Conservation (phyloP, 192 early-diverging fungal species). For the Fimicolochytrium jonesii region DNA sequence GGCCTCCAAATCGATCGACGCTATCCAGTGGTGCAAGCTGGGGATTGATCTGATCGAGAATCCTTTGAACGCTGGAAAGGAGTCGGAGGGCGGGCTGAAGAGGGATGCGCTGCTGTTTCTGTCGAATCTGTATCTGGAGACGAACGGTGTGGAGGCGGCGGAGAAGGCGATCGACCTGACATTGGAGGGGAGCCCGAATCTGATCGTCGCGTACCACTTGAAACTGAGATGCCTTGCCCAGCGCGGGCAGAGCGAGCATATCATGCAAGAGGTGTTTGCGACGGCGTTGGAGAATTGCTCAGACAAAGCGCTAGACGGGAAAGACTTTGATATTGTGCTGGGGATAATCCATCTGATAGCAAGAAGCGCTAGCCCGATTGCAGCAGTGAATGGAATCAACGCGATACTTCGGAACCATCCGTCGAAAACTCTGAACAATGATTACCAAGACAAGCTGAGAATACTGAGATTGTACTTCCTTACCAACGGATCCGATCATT, state of each 20-base stretch:
- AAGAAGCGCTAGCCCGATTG: background rate
- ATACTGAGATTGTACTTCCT: constrained; percentile 20
- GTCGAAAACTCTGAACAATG: background rate
- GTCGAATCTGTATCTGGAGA: constrained; percentile 3
- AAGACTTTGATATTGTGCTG: too few species aligned
- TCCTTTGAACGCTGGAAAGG: too few species aligned
- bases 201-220: constrained; percentile 2
- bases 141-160: background rate
- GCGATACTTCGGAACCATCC: background rate
- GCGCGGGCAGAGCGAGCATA: too few species aligned
- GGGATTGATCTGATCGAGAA: constrained; percentile 9
- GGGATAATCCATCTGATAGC: constrained; percentile 22
- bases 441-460: constrained; percentile 5
- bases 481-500: too few species aligned
- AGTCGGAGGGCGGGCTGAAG: too few species aligned
- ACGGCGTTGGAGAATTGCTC: background rate
- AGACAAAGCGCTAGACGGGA: too few species aligned
- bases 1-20: constrained; percentile 4
- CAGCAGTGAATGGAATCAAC: background rate
- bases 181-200: background rate
- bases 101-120: constrained; percentile 10
- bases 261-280: background rate
- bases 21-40: constrained; percentile 15
- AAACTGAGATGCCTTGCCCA: background rate
- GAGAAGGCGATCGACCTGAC: constrained; percentile 6